These are phyloP conservation scores for Lactarius psammicola DNA, from an alignment of 768 basidiomycete genomes.

Conservation along the genomic window DNA sequence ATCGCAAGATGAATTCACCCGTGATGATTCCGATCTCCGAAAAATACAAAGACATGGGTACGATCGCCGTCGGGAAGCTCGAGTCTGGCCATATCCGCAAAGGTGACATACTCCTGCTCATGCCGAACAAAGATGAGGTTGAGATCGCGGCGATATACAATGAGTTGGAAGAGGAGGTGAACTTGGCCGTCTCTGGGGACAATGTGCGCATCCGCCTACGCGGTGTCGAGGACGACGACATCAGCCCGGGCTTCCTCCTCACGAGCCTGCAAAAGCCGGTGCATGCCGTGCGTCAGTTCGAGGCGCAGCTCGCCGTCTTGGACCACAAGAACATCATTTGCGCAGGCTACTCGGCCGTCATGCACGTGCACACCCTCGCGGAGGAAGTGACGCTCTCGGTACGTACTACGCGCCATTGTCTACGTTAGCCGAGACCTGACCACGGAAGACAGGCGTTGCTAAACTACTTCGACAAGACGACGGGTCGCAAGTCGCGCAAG, in stretches of 20 bases:
- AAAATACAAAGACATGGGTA: constrained; percentile 99
- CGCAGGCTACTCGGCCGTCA: constrained; percentile 90
- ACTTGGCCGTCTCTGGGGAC: constrained; percentile 81
- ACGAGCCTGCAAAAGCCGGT: constrained; percentile 77
- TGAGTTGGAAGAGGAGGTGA: constrained; percentile 87
- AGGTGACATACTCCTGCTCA: constrained; percentile 78
- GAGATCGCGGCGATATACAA: constrained; percentile 89
- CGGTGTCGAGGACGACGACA: constrained; percentile 94
- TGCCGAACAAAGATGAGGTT: constrained; percentile 87
- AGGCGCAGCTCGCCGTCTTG: constrained; percentile 93
- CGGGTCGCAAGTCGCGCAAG: constrained; percentile 92
- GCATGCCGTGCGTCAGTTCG: constrained; percentile 88
- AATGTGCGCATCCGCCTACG: constrained; percentile 91
- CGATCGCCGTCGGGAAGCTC: constrained; percentile 95
- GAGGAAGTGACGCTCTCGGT: constrained; percentile 91
- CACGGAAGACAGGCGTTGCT: constrained; percentile 62
- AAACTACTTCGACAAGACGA: constrained; percentile 97
- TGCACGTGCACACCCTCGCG: constrained; percentile 92
- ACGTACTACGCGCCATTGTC: constrained; percentile 35
- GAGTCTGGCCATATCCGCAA: constrained; percentile 92
- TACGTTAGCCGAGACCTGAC: not conserved
- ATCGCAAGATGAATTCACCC: constrained; percentile 86
- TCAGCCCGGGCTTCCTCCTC: constrained; percentile 92
- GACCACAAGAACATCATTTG: constrained; percentile 99
- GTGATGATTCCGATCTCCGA: constrained; percentile 98